phyloP scores from a whole-genome alignment of 805 yeast species.

The Pichia californica region DNA sequence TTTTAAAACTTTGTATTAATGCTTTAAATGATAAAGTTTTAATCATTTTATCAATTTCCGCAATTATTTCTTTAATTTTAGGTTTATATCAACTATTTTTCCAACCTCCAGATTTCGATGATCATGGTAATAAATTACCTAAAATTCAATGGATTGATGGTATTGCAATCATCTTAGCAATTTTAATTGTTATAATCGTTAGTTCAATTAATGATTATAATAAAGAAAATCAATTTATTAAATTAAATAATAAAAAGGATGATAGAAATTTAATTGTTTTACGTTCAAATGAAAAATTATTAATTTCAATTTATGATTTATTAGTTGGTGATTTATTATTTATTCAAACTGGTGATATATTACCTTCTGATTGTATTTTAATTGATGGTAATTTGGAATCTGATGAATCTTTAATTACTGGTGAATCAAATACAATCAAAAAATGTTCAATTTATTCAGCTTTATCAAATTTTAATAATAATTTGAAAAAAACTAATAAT shows the following conservation, averaged over 20 bases:
- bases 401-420: slow-evolving; percentile 91
- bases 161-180: slow-evolving; percentile 91
- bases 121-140: slow-evolving; percentile 70
- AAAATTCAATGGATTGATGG: slow-evolving; percentile 99
- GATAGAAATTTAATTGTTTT: slow-evolving; percentile 72
- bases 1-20: slow-evolving; percentile 62
- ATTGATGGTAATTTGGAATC: slow-evolving; percentile 73
- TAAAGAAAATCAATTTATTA: slow-evolving; percentile 88
- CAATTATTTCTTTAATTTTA: slow-evolving; percentile 78
- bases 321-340: slow-evolving; percentile 80
- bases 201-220: slow-evolving; percentile 97
- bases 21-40: slow-evolving; percentile 90
- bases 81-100: slow-evolving; percentile 93
- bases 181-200: slow-evolving; percentile 81
- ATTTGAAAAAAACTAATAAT: slow-evolving; percentile 36
- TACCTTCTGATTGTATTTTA: slow-evolving; percentile 83
- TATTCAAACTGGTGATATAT: slow-evolving; percentile 88
- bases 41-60: slow-evolving; percentile 77
- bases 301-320: slow-evolving; percentile 66
- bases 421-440: slow-evolving; percentile 80
- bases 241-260: slow-evolving; percentile 81
- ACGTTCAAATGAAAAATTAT: slow-evolving; percentile 61
- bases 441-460: slow-evolving; percentile 53
- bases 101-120: slow-evolving; percentile 69
- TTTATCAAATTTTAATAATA: slow-evolving; percentile 22